Conservation (phyloP, 768 basidiomycete genomes). For the Mycena olivaceomarginata region DNA sequence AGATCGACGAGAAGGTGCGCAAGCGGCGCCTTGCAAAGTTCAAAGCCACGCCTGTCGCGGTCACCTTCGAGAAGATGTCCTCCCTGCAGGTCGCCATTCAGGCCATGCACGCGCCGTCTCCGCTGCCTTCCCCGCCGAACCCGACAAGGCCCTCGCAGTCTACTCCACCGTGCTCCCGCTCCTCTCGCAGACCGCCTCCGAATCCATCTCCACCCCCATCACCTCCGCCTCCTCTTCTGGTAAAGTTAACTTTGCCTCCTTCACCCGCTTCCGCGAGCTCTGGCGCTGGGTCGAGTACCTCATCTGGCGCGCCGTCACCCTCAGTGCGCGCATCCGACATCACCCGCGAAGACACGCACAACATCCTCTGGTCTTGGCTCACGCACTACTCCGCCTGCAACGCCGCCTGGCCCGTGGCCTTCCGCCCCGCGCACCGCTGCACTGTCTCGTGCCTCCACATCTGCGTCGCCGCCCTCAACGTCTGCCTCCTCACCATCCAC, state of each 20-base stretch:
- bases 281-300: constrained; percentile 92
- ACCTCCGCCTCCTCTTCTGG: constrained; percentile 52
- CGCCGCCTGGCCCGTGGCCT: constrained; percentile 85
- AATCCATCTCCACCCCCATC: constrained; percentile 61
- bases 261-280: constrained; percentile 84
- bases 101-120: too few species aligned
- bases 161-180: constrained; percentile 76
- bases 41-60: too few species aligned
- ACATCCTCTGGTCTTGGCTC: constrained; percentile 78
- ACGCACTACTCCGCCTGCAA: constrained; percentile 77
- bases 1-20: too few species aligned
- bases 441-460: constrained; percentile 83
- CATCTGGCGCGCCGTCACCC: constrained; percentile 86
- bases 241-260: constrained; percentile 70
- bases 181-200: constrained; percentile 68
- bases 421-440: constrained; percentile 86
- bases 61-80: too few species aligned
- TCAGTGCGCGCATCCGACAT: constrained; percentile 72
- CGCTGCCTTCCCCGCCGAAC: constrained; percentile 66
- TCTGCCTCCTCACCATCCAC: too few species aligned
- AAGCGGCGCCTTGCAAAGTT: too few species aligned
- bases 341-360: constrained; percentile 56
- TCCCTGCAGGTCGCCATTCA: too few species aligned
- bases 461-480: too few species aligned
- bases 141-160: constrained; percentile 69